Conservation (phyloP, 257 asterid genomes). For the Eustoma russellianum region DNA sequence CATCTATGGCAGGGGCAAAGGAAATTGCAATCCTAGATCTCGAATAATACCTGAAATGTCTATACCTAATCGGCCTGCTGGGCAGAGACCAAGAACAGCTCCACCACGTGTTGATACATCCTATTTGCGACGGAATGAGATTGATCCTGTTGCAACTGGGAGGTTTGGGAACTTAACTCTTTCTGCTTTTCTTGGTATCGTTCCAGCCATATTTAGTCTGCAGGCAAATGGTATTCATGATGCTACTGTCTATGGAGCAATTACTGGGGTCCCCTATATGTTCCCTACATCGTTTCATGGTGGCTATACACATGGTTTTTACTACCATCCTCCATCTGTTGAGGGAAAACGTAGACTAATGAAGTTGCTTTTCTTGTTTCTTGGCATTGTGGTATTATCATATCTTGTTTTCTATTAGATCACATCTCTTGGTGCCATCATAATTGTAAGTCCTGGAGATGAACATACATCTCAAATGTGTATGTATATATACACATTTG, state of each 20-base stretch:
- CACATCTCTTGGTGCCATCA: not conserved
- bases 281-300: constrained; percentile 62
- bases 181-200: constrained; percentile 47
- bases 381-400: constrained; percentile 11
- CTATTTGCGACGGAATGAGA: constrained; percentile 38
- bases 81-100: constrained; percentile 62
- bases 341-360: constrained; percentile 44
- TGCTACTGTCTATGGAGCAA: constrained; percentile 74
- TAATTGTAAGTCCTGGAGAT: too few relatives aligned
- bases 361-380: constrained; percentile 37
- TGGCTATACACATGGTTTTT: constrained; percentile 63
- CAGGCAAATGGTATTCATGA: constrained; percentile 58
- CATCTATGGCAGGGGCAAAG: constrained; percentile 79
- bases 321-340: constrained; percentile 30
- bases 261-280: constrained; percentile 59
- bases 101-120: constrained; percentile 43
- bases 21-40: constrained; percentile 43
- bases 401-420: not conserved
- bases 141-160: constrained; percentile 51
- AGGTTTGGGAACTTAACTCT: constrained; percentile 52
- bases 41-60: constrained; percentile 28
- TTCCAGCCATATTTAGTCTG: constrained; percentile 55
- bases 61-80: constrained; percentile 61
- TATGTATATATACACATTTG: too few relatives aligned
- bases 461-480: too few relatives aligned